Conservation (phyloP, 2,329 filamentous ascomycete genomes). For the Aspergillus sp. region DNA sequence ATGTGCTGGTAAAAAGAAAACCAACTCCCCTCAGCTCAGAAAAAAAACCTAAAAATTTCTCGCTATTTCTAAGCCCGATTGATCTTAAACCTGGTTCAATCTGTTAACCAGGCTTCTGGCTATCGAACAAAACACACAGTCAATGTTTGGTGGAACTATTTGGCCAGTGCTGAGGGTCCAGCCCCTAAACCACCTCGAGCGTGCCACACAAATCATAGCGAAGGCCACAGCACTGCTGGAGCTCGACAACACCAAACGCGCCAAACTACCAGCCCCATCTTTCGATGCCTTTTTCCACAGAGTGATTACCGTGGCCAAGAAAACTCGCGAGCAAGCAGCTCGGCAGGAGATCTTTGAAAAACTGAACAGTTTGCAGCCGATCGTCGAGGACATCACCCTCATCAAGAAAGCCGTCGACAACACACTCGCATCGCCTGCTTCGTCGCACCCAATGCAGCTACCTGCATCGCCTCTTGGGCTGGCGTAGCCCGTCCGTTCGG, state of each 20-base stretch:
- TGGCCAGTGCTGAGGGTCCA: neutral
- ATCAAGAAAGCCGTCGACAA: constrained; percentile 5
- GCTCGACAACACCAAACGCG: constrained; percentile 5
- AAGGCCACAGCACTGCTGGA: constrained; percentile 4
- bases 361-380: constrained; percentile 5
- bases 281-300: constrained; percentile 4
- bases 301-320: constrained; percentile 6
- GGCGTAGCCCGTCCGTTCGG: constrained; percentile 5
- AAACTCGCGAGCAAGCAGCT: constrained; percentile 4
- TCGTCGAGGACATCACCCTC: constrained; percentile 4
- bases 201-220: constrained; percentile 1
- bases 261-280: constrained; percentile 3
- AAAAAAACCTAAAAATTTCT: neutral
- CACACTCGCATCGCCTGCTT: constrained; percentile 2
- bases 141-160: neutral
- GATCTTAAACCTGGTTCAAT: neutral
- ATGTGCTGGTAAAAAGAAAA: no score
- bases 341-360: constrained; percentile 2
- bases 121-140: neutral
- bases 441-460: constrained; percentile 2
- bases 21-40: neutral
- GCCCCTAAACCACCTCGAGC: constrained; percentile 1
- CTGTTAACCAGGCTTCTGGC: neutral
- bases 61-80: neutral
- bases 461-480: constrained; percentile 2